phyloP scores from a whole-genome alignment of 73 alveolate genomes.

The Paraurostyla sp. region DNA sequence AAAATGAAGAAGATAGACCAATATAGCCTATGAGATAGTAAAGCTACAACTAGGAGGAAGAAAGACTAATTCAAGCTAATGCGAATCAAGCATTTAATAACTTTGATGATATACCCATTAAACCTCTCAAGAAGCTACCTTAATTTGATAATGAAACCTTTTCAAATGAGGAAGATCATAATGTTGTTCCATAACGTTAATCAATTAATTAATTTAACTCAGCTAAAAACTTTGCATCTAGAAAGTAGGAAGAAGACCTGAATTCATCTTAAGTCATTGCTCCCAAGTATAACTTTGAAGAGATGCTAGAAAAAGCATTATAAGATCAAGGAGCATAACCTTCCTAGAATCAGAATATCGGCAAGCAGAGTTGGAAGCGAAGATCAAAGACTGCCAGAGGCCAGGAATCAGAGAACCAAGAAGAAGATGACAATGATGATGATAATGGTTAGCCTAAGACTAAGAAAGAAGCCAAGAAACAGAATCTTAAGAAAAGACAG shows the following conservation, averaged over 20 bases:
- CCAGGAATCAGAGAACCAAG: not conserved
- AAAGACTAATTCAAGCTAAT: too few relatives aligned
- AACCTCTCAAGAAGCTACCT: slow-evolving; percentile 2
- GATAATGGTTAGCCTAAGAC: not conserved
- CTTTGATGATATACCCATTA: slow-evolving; percentile 6
- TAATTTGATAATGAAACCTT: not conserved
- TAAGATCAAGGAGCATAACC: slow-evolving; percentile 2
- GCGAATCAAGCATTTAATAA: too few relatives aligned
- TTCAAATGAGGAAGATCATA: not conserved
- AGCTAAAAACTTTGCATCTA: not conserved
- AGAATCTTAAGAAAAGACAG: slow-evolving; percentile 55
- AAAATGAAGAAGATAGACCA: slow-evolving; percentile 43
- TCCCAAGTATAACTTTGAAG: slow-evolving; percentile 59
- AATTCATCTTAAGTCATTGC: not conserved
- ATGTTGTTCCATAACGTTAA: not conserved
- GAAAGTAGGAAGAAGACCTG: too few relatives aligned
- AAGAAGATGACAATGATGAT: not conserved
- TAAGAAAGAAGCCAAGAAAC: slow-evolving; percentile 13
- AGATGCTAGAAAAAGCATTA: slow-evolving; percentile 54
- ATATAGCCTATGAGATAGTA: not conserved
- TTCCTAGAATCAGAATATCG: not conserved
- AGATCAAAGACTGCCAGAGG: slow-evolving; percentile 38
- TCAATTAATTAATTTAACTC: not conserved
- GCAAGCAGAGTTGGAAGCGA: not conserved
- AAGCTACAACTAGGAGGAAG: not conserved